Evolutionary conservation across 2,329 filamentous ascomycete genomes (phyloP).

Genomic region (Phaeosphaeriaceae sp.): DNA sequence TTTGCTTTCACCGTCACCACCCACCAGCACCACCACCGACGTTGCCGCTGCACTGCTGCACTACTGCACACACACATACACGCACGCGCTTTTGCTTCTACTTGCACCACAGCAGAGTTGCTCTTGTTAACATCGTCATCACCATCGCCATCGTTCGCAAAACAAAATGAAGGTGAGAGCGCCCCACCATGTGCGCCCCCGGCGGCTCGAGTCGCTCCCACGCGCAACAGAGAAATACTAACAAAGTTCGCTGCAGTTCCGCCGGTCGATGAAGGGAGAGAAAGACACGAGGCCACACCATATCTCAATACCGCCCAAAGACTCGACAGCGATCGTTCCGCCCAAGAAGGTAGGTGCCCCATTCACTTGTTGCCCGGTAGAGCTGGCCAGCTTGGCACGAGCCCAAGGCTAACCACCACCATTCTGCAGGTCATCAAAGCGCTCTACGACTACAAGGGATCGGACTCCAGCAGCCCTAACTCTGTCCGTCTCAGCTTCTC

Average conservation of each 20-base stretch:
- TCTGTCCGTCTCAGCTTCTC: conserved; percentile 79
- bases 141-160: conserved; percentile 16
- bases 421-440: conserved; percentile 86
- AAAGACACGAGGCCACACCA: conserved; percentile 76
- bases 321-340: conserved; percentile 84
- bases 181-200: conserved; percentile 11
- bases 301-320: conserved; percentile 81
- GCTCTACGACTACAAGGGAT: conserved; percentile 92
- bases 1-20: too few relatives aligned
- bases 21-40: too few relatives aligned
- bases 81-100: not conserved
- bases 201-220: conserved; percentile 25
- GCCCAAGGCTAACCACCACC: conserved; percentile 33
- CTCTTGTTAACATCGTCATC: not conserved
- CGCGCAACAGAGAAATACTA: conserved; percentile 26
- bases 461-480: conserved; percentile 64
- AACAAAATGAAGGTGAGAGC: conserved; percentile 10
- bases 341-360: conserved; percentile 82
- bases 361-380: too few relatives aligned
- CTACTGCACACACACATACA: too few relatives aligned
- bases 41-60: too few relatives aligned
- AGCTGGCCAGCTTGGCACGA: conserved; percentile 18
- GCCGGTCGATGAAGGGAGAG: conserved; percentile 89
- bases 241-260: conserved; percentile 57
- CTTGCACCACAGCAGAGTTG: not conserved